phyloP scores from a whole-genome alignment of 768 basidiomycete genomes.

The Lyophyllum semitale region DNA sequence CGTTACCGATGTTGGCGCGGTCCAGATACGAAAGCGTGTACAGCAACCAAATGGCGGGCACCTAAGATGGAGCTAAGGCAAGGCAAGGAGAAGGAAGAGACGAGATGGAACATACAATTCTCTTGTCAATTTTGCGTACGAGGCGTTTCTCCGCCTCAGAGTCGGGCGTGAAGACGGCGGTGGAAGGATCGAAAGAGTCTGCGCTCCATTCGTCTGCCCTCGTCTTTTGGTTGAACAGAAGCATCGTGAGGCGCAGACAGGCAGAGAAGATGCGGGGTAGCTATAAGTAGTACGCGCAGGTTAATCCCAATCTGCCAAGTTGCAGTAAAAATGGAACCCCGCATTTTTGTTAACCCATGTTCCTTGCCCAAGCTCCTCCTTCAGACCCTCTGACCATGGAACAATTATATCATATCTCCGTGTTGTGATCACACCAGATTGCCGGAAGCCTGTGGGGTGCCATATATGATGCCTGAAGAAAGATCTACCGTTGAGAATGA shows the following conservation, averaged over 20 bases:
- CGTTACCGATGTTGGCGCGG: conserved; percentile 4
- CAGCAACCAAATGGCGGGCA: background rate
- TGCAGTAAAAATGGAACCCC: too few relatives aligned
- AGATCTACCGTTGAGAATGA: too few relatives aligned
- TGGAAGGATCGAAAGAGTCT: background rate
- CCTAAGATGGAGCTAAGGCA: background rate
- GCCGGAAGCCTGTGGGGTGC: background rate
- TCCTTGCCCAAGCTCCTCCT: background rate
- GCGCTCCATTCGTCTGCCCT: background rate
- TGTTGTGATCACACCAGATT: background rate
- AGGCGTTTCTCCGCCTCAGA: background rate
- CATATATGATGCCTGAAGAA: too few relatives aligned
- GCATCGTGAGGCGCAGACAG: background rate
- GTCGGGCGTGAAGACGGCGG: background rate
- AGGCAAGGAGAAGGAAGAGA: too few relatives aligned
- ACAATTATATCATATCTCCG: background rate
- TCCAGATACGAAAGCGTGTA: conserved; percentile 1
- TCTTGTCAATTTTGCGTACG: background rate
- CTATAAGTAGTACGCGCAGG: background rate
- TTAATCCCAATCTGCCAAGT: too few relatives aligned
- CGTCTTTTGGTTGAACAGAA: background rate
- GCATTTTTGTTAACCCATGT: too few relatives aligned
- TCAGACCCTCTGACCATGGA: background rate
- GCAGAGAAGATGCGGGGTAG: background rate
- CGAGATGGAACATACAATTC: background rate